A percentile compares a stretch with the other conserved stretches of the same genome.
Conservation (phyloP, 495 filamentous ascomycete species). For the Cercophora sp. region DNA sequence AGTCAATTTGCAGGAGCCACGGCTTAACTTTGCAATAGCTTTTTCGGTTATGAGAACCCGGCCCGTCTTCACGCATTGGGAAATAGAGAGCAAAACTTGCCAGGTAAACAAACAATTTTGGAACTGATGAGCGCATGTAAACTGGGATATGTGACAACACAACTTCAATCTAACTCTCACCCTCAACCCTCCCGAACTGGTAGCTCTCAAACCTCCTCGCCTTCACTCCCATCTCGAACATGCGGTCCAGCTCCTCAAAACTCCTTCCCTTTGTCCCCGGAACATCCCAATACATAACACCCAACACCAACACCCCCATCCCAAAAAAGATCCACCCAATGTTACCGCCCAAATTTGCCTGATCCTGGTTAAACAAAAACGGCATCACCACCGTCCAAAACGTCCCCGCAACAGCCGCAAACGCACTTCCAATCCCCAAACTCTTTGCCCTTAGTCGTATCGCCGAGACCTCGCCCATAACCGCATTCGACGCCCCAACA, state of each 20-base stretch:
- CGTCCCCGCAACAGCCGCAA: conserved; percentile 24
- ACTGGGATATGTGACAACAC: not conserved
- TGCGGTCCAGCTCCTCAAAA: conserved; percentile 8
- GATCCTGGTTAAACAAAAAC: conserved; percentile 27
- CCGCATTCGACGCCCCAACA: conserved; percentile 22
- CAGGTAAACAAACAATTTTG: not conserved
- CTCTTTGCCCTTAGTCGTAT: conserved; percentile 28
- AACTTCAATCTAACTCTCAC: not conserved
- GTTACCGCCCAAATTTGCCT: conserved; percentile 27
- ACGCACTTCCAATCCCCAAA: conserved; percentile 24
- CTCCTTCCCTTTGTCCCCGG: conserved; percentile 1
- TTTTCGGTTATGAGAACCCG: no score
- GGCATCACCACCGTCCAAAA: conserved; percentile 19
- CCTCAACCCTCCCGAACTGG: not conserved
- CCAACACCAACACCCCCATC: not conserved
- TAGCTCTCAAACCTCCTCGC: conserved; percentile 43
- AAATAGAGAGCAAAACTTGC: not conserved
- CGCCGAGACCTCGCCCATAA: conserved; percentile 28
- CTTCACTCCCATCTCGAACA: conserved; percentile 42
- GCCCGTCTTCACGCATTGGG: no score
- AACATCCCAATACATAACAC: not conserved
- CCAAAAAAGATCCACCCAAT: conserved; percentile 28
- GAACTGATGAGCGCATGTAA: not conserved
- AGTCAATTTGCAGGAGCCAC: no score
- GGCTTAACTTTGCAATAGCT: no score